Evolutionary conservation across 2,329 filamentous ascomycete genomes (phyloP), one percentile per base, ranked within the genome.

Genomic region (Lachnellula willkommii): DNA sequence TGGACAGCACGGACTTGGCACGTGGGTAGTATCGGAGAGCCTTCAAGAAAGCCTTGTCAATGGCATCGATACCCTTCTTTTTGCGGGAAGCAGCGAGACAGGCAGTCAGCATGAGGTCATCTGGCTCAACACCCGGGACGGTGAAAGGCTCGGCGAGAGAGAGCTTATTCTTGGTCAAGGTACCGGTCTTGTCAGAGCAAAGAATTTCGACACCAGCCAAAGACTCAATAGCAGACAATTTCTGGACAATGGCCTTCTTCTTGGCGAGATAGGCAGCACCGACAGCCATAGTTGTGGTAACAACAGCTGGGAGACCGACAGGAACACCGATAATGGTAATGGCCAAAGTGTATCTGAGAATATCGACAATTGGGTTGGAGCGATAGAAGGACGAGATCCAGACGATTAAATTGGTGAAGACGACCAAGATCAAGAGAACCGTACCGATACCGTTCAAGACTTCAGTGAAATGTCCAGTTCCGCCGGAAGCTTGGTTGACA

Each of bases 31-130:
- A 86, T 70, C 83, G 83, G 61, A 95, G 84, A 22, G 88, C 82
- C 79, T 94, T 95, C 65, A 95, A 80, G 80, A 95, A 95, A 70
- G 90, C 90, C 80, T 93, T 94, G 81, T 95, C 91, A 66, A 95
- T 95, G 65, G 91, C 89, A 71, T 95, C 90, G 62, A 95, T 92
- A 78, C 90, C 90, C 80, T 95, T 95, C 82, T 92, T 93, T 83
- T 94, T 95, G 77, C 90, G 88, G 64, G 88, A 93, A 61, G 90
- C 90, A 68, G 90, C 90, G 69, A 95, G 77, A 73, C 90, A 95
- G 68, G 90, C 90, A 76, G 90, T 94, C 63, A 95, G 80, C 89
- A 95, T 95, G 61, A 95, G 86, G 68, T 95, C 90, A 73, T 94
- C 88, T 37, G 87, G 82, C 65, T 92, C 88, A 58, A 95, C 88